Evolutionary conservation across 2,329 filamentous ascomycete species (phyloP).

Genomic region (Colletotrichum chlorophyti): DNA sequence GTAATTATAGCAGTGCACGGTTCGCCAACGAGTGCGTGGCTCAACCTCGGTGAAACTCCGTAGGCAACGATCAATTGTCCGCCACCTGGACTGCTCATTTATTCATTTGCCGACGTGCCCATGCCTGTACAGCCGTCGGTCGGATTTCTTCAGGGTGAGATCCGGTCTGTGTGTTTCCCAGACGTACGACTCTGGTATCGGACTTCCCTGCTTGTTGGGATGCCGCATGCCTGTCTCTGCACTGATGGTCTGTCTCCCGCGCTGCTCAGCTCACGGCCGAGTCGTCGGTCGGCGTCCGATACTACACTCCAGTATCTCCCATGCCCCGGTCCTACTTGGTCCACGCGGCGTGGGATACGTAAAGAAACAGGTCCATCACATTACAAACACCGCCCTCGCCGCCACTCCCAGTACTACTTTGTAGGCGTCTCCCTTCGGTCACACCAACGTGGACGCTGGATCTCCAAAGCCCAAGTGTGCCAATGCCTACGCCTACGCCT

Average conservation of each 20-base stretch:
- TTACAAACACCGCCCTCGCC: background rate
- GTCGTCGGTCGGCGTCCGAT: conserved; percentile 18
- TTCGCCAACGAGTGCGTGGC: too few species aligned
- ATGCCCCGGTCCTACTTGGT: conserved; percentile 10
- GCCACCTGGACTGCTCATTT: too few species aligned
- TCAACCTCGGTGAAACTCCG: conserved; percentile 21
- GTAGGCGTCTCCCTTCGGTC: background rate
- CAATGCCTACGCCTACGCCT: background rate
- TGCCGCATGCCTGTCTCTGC: background rate
- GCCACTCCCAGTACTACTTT: background rate
- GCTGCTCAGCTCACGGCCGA: conserved; percentile 18
- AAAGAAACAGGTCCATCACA: background rate
- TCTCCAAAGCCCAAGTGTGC: too few species aligned
- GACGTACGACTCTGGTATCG: too few species aligned
- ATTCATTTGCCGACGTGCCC: too few species aligned
- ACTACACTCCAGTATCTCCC: background rate
- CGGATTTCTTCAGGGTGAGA: too few species aligned
- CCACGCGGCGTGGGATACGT: too few species aligned
- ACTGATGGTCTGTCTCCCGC: background rate
- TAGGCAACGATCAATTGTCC: too few species aligned
- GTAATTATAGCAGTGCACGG: too few species aligned
- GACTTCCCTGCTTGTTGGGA: background rate
- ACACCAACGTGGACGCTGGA: too few species aligned
- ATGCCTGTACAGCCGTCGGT: too few species aligned
- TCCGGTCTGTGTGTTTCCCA: background rate